phyloP scores from a whole-genome alignment of 805 yeast genomes.

The Zygotorulaspora danielsina region DNA sequence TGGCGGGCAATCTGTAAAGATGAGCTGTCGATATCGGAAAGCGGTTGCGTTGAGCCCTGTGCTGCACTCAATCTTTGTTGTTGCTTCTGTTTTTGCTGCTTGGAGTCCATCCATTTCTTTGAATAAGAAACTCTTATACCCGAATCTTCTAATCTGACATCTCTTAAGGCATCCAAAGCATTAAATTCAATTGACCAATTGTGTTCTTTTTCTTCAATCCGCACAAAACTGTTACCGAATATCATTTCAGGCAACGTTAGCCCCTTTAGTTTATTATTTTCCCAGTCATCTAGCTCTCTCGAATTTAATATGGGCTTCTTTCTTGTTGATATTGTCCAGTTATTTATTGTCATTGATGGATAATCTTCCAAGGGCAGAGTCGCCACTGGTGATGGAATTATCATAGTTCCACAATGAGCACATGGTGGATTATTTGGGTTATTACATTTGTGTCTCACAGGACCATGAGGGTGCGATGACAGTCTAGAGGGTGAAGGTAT shows the following conservation, averaged over 20 bases:
- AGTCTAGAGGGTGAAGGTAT: neutral
- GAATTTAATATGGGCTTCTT: conserved; percentile 76
- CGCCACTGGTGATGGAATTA: conserved; percentile 74
- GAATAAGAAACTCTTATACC: conserved; percentile 80
- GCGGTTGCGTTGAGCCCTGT: conserved; percentile 17
- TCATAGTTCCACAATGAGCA: conserved; percentile 62
- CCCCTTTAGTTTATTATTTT: conserved; percentile 47
- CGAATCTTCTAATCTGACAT: conserved; percentile 47
- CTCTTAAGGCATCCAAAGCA: conserved; percentile 63
- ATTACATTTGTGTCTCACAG: conserved; percentile 26
- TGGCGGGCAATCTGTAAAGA: conserved; percentile 67
- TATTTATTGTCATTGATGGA: conserved; percentile 64
- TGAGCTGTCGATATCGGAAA: conserved; percentile 35
- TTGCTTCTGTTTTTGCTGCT: conserved; percentile 33
- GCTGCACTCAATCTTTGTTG: conserved; percentile 2
- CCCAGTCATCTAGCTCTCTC: conserved; percentile 65
- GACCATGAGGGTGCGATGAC: conserved; percentile 1
- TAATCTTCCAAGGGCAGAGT: conserved; percentile 56
- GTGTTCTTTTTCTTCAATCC: conserved; percentile 41
- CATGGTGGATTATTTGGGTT: conserved; percentile 47
- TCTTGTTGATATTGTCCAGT: conserved; percentile 72
- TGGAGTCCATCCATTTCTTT: conserved; percentile 64
- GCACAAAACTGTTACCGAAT: conserved; percentile 76
- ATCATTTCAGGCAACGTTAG: conserved; percentile 97
- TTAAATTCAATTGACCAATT: conserved; percentile 58